A percentile compares a stretch with the other conserved stretches of the same genome.
phyloP scores from a whole-genome alignment of 306 rosid species.

The Prosopis cineraria region DNA sequence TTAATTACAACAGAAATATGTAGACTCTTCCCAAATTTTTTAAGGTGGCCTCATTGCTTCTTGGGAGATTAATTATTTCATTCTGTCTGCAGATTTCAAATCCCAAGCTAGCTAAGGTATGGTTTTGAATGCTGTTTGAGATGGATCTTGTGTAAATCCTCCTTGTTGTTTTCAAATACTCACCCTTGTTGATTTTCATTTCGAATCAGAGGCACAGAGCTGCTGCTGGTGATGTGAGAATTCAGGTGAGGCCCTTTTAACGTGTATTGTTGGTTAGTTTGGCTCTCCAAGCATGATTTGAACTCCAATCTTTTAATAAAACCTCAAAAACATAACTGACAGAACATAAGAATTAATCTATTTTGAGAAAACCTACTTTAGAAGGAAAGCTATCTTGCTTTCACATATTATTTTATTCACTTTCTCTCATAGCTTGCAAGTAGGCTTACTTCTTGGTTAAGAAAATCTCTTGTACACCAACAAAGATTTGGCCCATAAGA shows the following conservation, averaged over 20 bases:
- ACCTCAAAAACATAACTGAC: not conserved
- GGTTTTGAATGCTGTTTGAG: not conserved
- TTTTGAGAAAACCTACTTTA: too few relatives aligned
- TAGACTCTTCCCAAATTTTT: not conserved
- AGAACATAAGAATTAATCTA: too few relatives aligned
- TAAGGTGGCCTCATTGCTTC: not conserved
- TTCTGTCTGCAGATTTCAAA: slow-evolving; percentile 39
- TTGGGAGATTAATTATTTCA: not conserved
- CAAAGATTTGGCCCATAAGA: too few relatives aligned
- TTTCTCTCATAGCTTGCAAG: too few relatives aligned
- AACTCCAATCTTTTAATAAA: not conserved
- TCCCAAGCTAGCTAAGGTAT: slow-evolving; percentile 42
- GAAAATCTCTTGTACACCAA: too few relatives aligned
- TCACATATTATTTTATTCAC: too few relatives aligned
- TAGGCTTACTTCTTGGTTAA: too few relatives aligned
- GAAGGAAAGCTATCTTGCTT: too few relatives aligned
- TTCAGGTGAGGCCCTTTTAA: slow-evolving; percentile 61
- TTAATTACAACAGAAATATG: not conserved
- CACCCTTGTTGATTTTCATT: slow-evolving; percentile 12
- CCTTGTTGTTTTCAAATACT: slow-evolving; percentile 5
- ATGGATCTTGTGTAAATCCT: slow-evolving; percentile 4
- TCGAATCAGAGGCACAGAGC: slow-evolving; percentile 54
- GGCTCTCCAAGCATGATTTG: not conserved
- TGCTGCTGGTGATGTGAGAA: slow-evolving; percentile 51
- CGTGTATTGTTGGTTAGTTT: not conserved